Evolutionary conservation across 495 filamentous ascomycete genomes (phyloP), one percentile per base, ranked within the genome.

Genomic region (Aspergillus haitiensis): DNA sequence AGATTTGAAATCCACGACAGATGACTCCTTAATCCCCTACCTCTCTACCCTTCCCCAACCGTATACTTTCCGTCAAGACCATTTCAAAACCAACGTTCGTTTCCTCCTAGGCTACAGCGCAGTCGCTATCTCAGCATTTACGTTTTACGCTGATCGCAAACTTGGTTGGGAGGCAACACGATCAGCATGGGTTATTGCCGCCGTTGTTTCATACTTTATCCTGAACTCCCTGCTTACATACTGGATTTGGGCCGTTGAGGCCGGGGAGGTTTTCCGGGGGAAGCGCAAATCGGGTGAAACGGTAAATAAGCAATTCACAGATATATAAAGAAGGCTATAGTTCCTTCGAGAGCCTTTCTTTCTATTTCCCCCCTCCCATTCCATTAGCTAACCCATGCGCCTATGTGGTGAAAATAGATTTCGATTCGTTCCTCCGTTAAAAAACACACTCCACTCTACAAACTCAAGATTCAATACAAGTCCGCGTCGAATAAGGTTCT

Each of bases 1-100:
- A 96, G 94, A 97, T 71, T 88, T 98, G 57, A 98, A 98, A 75
- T 96, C 95, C 71, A 95, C 92, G 16, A 90, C 88, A 67, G 94
- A 98, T 79, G 94, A 98, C 69, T 90, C 92, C 56, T 85, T 98
- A 49, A 83, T 87, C n/a, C 89, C 92, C 74, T 97, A 97, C 76
- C 86, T 98, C 51, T 91, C 84, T 72, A 87, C 83, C 16, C 87
- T 97, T 42, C 75, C 78, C 6, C 67, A 72, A 6, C 78, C 76
- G 15, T 80, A 75, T 65, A 81, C 84, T 59, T 97, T 95, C 81
- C 81, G 73, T 31, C 92, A 93, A 70, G 85, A 88, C 64, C 87
- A 98, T 81, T 78, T 69, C 59, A 86, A 93, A 47, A 84, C 85
- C 65, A 91, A 97, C 70, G 81, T 94, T 45, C 90, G 91, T 50